These are phyloP conservation scores for Teunomyces stri DNA, from an alignment of 805 yeast genomes.

Conservation along the genomic window DNA sequence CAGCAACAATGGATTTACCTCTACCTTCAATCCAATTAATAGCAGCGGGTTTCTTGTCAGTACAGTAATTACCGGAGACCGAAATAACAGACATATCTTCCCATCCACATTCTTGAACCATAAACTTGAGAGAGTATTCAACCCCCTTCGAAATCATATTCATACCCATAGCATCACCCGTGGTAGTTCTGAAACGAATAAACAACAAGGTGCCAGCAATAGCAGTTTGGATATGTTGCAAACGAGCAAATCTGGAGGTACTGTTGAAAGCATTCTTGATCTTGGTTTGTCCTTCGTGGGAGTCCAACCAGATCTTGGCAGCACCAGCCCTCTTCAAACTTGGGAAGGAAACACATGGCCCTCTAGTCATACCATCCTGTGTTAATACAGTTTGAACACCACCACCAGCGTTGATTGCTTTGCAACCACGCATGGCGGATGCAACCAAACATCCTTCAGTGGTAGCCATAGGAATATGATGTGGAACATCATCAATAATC, in stretches of 20 bases:
- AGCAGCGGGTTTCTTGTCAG: constrained; percentile 97
- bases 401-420: constrained; percentile 95
- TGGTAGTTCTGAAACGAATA: constrained; percentile 94
- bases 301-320: constrained; percentile 92
- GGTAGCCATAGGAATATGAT: constrained; percentile 97
- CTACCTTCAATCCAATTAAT: constrained; percentile 99
- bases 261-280: constrained; percentile 91
- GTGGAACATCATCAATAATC: constrained; percentile 82
- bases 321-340: constrained; percentile 85
- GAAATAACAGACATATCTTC: constrained; percentile 91
- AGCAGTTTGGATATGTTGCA: constrained; percentile 88
- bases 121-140: constrained; percentile 76
- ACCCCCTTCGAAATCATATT: constrained; percentile 99
- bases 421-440: constrained; percentile 98
- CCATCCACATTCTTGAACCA: constrained; percentile 89
- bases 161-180: constrained; percentile 99
- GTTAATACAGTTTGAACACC: constrained; percentile 92
- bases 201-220: constrained; percentile 88
- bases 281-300: constrained; percentile 83
- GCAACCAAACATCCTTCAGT: constrained; percentile 99
- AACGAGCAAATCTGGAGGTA: constrained; percentile 94
- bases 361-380: constrained; percentile 98
- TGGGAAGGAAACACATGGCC: constrained; percentile 94
- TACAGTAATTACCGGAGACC: constrained; percentile 95
- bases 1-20: constrained; percentile 97